phyloP scores from a whole-genome alignment of 371 early-diverging fungal species.

The Mortierella sp. region DNA sequence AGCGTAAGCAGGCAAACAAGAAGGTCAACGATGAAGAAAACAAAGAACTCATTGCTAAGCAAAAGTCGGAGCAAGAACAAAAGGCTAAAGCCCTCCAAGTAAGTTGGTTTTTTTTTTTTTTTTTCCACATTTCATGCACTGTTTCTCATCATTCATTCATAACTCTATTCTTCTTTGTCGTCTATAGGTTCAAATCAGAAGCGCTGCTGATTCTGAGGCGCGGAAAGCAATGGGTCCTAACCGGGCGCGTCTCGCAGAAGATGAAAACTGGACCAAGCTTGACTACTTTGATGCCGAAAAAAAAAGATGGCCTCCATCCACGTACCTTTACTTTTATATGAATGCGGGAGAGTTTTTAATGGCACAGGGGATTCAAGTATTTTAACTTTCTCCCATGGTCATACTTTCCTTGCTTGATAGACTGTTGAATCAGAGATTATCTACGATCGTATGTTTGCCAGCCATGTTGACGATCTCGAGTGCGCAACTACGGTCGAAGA shows the following conservation, averaged over 20 bases:
- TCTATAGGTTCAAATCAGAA: conserved; percentile 46
- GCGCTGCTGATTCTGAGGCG: conserved; percentile 50
- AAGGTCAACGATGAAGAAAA: conserved; percentile 76
- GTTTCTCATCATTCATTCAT: background rate
- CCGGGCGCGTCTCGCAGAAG: conserved; percentile 69
- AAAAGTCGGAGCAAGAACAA: conserved; percentile 55
- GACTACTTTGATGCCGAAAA: conserved; percentile 73
- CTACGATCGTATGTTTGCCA: conserved; percentile 58
- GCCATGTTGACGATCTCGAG: conserved; percentile 53
- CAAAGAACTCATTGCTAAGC: conserved; percentile 63
- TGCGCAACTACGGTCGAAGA: conserved; percentile 56
- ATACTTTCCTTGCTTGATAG: conserved; percentile 24
- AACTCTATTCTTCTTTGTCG: background rate
- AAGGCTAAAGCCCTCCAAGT: conserved; percentile 73
- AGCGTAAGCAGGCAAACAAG: conserved; percentile 77
- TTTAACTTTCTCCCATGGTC: background rate
- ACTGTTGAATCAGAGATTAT: conserved; percentile 57
- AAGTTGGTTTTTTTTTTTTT: background rate
- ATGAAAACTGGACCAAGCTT: conserved; percentile 83
- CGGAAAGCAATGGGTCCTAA: conserved; percentile 40
- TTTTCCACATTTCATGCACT: background rate
- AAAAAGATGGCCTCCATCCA: conserved; percentile 25
- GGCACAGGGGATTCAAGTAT: background rate
- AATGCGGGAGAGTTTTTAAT: background rate
- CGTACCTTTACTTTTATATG: background rate